phyloP scores from a whole-genome alignment of 1,284 basidiomycete species.

The Tylopilus orsonianus region DNA sequence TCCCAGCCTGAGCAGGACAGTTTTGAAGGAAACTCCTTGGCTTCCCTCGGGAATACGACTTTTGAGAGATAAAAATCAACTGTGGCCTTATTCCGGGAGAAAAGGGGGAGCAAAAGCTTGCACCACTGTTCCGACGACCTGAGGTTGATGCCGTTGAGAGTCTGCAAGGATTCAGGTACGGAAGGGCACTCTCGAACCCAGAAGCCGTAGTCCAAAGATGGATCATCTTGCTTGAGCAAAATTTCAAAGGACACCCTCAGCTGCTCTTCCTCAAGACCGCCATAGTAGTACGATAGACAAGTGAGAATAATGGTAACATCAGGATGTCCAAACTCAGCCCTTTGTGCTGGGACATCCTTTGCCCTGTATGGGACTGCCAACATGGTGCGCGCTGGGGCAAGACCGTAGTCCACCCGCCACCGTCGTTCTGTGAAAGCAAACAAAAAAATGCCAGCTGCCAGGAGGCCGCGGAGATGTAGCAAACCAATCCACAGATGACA shows the following conservation, averaged over 20 bases:
- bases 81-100: constrained; percentile 39
- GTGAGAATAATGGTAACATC: constrained; percentile 50
- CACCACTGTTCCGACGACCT: constrained; percentile 40
- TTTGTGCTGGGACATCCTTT: constrained; percentile 48
- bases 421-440: neutral
- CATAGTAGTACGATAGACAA: constrained; percentile 53
- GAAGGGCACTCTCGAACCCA: constrained; percentile 37
- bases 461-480: constrained; percentile 45
- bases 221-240: constrained; percentile 46
- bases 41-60: constrained; percentile 29
- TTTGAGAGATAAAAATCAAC: constrained; percentile 51
- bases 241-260: constrained; percentile 41
- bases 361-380: constrained; percentile 55
- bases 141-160: constrained; percentile 42
- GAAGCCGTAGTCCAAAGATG: constrained; percentile 40
- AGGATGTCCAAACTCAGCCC: constrained; percentile 57
- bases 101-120: constrained; percentile 34
- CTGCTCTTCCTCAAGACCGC: constrained; percentile 43
- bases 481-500: constrained; percentile 18
- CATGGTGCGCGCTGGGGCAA: constrained; percentile 43
- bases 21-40: constrained; percentile 49
- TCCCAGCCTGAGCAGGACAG: constrained; percentile 55
- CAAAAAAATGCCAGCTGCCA: constrained; percentile 39
- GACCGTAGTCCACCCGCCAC: constrained; percentile 42
- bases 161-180: constrained; percentile 34